Evolutionary conservation across 352 stramenopile species (phyloP).

Genomic region (Halophytophthora batemanensis): DNA sequence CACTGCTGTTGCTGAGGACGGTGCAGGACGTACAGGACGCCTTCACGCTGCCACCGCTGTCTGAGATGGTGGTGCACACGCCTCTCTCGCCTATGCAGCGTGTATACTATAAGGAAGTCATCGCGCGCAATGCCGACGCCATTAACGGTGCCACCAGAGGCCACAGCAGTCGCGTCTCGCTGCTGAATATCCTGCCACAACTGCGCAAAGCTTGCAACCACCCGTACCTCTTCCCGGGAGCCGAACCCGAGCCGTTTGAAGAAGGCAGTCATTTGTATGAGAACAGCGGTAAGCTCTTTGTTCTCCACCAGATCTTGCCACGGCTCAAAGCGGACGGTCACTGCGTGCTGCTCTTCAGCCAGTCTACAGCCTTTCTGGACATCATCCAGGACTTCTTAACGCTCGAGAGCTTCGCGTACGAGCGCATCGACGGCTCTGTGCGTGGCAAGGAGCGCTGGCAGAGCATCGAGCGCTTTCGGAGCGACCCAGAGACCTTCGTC

Average conservation of each 20-base stretch:
- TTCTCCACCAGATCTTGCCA: slow-evolving; percentile 82
- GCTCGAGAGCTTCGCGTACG: slow-evolving; percentile 69
- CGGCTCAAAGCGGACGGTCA: slow-evolving; percentile 82
- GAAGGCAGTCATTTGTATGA: slow-evolving; percentile 71
- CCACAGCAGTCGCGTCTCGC: slow-evolving; percentile 35
- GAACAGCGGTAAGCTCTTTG: slow-evolving; percentile 78
- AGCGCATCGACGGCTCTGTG: slow-evolving; percentile 75
- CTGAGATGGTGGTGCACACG: slow-evolving; percentile 77
- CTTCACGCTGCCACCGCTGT: slow-evolving; percentile 67
- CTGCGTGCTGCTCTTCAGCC: slow-evolving; percentile 80
- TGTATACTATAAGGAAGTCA: slow-evolving; percentile 80
- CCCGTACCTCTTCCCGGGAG: slow-evolving; percentile 91
- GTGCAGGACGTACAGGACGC: slow-evolving; percentile 66
- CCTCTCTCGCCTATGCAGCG: slow-evolving; percentile 75
- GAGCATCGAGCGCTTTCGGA: slow-evolving; percentile 75
- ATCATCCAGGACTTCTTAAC: slow-evolving; percentile 83
- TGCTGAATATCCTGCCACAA: slow-evolving; percentile 98
- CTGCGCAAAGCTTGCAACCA: slow-evolving; percentile 78
- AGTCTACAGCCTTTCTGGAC: slow-evolving; percentile 71
- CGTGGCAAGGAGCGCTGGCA: slow-evolving; percentile 79
- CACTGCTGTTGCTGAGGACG: slow-evolving; percentile 61
- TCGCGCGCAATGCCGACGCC: slow-evolving; percentile 54
- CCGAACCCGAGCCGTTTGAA: slow-evolving; percentile 68
- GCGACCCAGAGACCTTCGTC: slow-evolving; percentile 88
- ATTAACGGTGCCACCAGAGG: slow-evolving; percentile 44